Evolutionary conservation across 805 yeast species (phyloP), one percentile per base, ranked within the genome.

Genomic region (Yamadazyma sp.): DNA sequence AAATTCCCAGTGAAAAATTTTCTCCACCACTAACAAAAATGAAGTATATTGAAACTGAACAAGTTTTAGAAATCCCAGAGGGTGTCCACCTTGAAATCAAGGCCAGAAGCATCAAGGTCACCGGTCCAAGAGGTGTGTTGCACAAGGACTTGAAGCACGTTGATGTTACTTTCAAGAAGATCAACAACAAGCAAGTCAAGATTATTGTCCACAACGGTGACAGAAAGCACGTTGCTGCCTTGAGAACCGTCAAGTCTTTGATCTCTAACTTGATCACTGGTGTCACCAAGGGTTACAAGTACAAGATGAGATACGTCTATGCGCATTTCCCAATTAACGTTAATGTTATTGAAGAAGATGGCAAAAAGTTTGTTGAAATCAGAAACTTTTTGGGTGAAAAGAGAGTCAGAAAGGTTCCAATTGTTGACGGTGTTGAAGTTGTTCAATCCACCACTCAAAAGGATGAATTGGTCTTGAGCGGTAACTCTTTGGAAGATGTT

Each of bases 311-410:
- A 82, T 90, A 88, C 73, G 99, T 93, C 53, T 95, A 91, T 70
- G 99, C 99, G 83, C 99, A 93, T 87, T 93, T 93, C 96, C 99
- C 99, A 72, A 93, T 95, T 77, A 93, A 93, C 77, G 96, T 93
- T 57, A 91, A 90, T 80, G 71, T 89, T 56, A 68, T 85, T 67
- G 87, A 85, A 54, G 75, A 78, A 62, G 91, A 91, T 44, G 87
- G 85, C 57, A 59, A 67, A 37, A 72, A 77, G 51, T 79, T 63
- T 63, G 84, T 91, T 59, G 98, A 93, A 80, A 90, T 93, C 80
- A 90, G 98, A 87, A 93, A 93, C 81, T 93, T 87, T 84, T 83
- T 93, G 76, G 99, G 99, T 78, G 98, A 93, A 81, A 93, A 89
- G 84, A 81, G 88, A 75, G 95, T 90, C 55, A 87, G 98, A 83